These are phyloP conservation scores for Ramicandelaber brevisporus DNA, from an alignment of 192 early-diverging fungal species.

Conservation along the genomic window DNA sequence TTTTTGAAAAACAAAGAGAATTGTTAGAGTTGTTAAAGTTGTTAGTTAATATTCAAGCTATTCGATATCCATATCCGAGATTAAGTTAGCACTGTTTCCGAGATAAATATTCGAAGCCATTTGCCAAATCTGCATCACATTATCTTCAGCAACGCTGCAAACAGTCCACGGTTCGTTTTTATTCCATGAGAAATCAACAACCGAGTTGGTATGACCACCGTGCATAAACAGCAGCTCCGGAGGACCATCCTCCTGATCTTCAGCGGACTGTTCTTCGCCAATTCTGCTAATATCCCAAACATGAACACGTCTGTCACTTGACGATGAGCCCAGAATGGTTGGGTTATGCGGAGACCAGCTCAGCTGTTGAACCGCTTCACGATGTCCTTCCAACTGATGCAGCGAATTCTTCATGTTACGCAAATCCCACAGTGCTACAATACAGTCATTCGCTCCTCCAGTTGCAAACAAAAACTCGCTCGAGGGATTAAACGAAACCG, in stretches of 20 bases:
- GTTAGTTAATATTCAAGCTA: constrained; percentile 3
- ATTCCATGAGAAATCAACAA: constrained; percentile 93
- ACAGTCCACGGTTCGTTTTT: constrained; percentile 80
- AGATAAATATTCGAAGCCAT: constrained; percentile 46
- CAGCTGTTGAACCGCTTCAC: constrained; percentile 79
- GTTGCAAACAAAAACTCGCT: constrained; percentile 81
- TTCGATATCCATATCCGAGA: constrained; percentile 1
- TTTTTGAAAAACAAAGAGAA: too few relatives aligned
- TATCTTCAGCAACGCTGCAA: constrained; percentile 85
- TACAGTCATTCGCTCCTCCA: constrained; percentile 83
- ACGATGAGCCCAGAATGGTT: constrained; percentile 73
- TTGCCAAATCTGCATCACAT: constrained; percentile 96
- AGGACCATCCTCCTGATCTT: constrained; percentile 94
- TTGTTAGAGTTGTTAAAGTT: too few relatives aligned
- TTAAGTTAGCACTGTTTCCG: too few relatives aligned
- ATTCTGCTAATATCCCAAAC: constrained; percentile 90
- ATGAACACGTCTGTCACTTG: constrained; percentile 66
- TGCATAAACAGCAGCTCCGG: constrained; percentile 97
- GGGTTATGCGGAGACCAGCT: constrained; percentile 84
- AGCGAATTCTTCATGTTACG: constrained; percentile 67
- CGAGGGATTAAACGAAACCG: constrained; percentile 76
- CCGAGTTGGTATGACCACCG: constrained; percentile 91
- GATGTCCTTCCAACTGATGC: constrained; percentile 69
- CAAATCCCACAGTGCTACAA: constrained; percentile 86
- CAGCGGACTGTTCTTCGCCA: constrained; percentile 77